A percentile compares a stretch with the other conserved stretches of the same genome.
phyloP scores from a whole-genome alignment of 352 stramenopile species.

The Phytophthora fragariaefolia region DNA sequence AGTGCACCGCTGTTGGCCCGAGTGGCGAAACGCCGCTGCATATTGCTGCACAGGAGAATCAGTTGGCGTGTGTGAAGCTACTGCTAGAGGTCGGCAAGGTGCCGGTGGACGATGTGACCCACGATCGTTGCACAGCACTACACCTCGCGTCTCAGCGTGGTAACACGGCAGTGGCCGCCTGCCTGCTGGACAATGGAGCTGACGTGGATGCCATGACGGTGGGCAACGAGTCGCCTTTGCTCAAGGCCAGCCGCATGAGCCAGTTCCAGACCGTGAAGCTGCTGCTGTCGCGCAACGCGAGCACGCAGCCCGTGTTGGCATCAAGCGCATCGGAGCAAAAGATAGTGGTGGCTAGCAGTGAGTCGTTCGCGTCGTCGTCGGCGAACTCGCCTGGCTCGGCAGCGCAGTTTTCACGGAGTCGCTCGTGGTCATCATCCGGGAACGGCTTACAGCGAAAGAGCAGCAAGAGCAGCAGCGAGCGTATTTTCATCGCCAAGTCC shows the following conservation, averaged over 20 bases:
- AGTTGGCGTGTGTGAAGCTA: conserved; percentile 69
- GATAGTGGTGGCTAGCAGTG: conserved; percentile 20
- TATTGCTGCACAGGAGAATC: conserved; percentile 85
- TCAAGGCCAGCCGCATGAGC: conserved; percentile 87
- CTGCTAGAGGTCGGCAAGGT: conserved; percentile 58
- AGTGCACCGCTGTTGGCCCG: conserved; percentile 60
- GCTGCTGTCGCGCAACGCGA: conserved; percentile 61
- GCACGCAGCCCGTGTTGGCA: conserved; percentile 28
- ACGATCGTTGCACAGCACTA: conserved; percentile 71
- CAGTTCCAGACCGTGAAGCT: conserved; percentile 82
- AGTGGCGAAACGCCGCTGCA: conserved; percentile 81
- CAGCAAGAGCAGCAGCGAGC: conserved; percentile 41
- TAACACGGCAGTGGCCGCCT: conserved; percentile 73
- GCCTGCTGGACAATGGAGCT: conserved; percentile 71
- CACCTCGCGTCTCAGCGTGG: conserved; percentile 82
- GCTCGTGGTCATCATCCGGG: conserved; percentile 36
- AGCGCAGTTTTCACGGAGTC: conserved; percentile 34
- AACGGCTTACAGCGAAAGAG: conserved; percentile 36
- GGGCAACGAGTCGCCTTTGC: conserved; percentile 68
- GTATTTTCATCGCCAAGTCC: conserved; percentile 69
- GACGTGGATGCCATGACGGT: conserved; percentile 70
- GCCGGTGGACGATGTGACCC: conserved; percentile 61
- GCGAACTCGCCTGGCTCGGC: conserved; percentile 20
- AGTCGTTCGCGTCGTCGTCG: conserved; percentile 35
- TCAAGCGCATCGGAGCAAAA: conserved; percentile 36